These are phyloP conservation scores for Fusarium ramigenum DNA, from an alignment of 2,329 filamentous ascomycete genomes.

Conservation along the genomic window DNA sequence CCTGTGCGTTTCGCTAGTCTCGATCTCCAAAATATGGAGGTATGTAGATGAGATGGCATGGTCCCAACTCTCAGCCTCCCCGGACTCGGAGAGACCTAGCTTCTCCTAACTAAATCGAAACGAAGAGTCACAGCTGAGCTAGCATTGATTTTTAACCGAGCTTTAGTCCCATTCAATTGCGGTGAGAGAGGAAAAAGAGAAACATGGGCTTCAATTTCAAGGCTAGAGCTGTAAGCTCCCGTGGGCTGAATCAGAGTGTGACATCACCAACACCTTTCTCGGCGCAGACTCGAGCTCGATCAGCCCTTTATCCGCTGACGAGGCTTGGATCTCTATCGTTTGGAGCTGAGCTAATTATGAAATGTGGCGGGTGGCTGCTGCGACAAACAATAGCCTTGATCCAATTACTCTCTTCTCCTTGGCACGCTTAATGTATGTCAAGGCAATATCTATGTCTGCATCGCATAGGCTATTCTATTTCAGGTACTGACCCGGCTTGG, in stretches of 20 bases:
- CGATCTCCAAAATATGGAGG: background rate
- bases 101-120: background rate
- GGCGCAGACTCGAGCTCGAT: slow-evolving; percentile 26
- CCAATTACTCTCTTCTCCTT: background rate
- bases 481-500: no score
- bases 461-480: background rate
- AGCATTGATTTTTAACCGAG: background rate
- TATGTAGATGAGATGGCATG: background rate
- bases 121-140: background rate
- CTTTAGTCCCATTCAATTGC: background rate
- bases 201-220: background rate
- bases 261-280: background rate
- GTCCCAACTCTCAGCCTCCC: background rate
- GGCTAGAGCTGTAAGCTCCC: slow-evolving; percentile 9
- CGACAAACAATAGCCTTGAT: slow-evolving; percentile 5
- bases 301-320: background rate
- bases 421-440: background rate
- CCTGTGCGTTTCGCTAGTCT: background rate
- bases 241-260: slow-evolving; percentile 1
- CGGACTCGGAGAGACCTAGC: background rate
- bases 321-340: background rate
- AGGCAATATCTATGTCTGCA: background rate
- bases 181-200: background rate
- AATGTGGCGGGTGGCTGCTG: slow-evolving; percentile 21
- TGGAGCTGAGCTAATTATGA: background rate